phyloP scores from a whole-genome alignment of 2,329 filamentous ascomycete species.

The Aspergillus quadricinctus region DNA sequence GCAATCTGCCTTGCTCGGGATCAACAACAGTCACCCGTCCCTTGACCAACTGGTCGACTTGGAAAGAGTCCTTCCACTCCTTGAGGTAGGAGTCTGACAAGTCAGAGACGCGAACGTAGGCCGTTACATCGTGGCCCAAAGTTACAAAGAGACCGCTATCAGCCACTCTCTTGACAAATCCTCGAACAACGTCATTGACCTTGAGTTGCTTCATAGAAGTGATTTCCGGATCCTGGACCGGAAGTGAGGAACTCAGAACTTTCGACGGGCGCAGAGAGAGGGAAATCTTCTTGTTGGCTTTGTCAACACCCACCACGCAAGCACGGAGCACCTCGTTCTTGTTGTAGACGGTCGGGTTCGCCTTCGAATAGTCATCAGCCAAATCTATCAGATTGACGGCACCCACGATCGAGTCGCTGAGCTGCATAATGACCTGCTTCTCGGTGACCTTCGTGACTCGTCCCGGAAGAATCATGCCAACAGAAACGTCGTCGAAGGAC shows the following conservation, averaged over 20 bases:
- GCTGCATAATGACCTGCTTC: slow-evolving; percentile 75
- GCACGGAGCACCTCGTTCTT: slow-evolving; percentile 86
- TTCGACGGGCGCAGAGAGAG: slow-evolving; percentile 83
- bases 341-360: slow-evolving; percentile 67
- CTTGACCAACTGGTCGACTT: slow-evolving; percentile 84
- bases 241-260: slow-evolving; percentile 78
- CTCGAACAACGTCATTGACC: slow-evolving; percentile 74
- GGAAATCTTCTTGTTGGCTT: slow-evolving; percentile 75
- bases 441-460: slow-evolving; percentile 83
- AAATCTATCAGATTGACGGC: slow-evolving; percentile 79
- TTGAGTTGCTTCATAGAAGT: slow-evolving; percentile 65
- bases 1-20: slow-evolving; percentile 63
- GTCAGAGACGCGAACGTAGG: slow-evolving; percentile 79
- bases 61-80: slow-evolving; percentile 88
- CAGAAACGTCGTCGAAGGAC: slow-evolving; percentile 66
- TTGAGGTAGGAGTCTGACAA: slow-evolving; percentile 89
- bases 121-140: slow-evolving; percentile 75
- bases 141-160: slow-evolving; percentile 87
- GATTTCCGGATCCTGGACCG: slow-evolving; percentile 78
- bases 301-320: slow-evolving; percentile 76
- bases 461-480: slow-evolving; percentile 76
- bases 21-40: slow-evolving; percentile 77
- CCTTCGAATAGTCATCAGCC: slow-evolving; percentile 78
- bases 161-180: slow-evolving; percentile 85
- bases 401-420: slow-evolving; percentile 74